Evolutionary conservation across 1,284 basidiomycete species (phyloP).

Genomic region (Schizophyllum commune): DNA sequence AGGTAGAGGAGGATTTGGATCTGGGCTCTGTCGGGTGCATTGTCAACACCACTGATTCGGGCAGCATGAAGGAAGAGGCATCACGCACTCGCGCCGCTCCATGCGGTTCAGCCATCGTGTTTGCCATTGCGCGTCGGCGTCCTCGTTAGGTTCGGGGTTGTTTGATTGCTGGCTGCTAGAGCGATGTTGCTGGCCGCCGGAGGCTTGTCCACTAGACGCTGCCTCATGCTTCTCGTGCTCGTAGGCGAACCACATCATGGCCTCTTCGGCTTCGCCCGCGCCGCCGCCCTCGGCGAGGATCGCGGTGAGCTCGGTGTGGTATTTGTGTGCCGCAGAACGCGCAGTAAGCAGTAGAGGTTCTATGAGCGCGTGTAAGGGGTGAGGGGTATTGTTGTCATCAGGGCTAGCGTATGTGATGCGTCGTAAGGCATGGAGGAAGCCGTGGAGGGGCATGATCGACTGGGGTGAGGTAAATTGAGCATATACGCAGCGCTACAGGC

Average conservation of each 20-base stretch:
- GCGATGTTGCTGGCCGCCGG: no score
- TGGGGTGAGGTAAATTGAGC: constrained; percentile 18
- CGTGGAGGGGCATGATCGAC: constrained; percentile 60
- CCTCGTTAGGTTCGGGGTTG: constrained; percentile 28
- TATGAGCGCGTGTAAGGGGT: constrained; percentile 50
- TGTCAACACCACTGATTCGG: not conserved
- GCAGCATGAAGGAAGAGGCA: not conserved
- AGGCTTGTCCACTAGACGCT: no score
- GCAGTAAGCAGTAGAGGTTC: constrained; percentile 54
- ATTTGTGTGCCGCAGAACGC: constrained; percentile 49
- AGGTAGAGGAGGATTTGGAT: constrained; percentile 66
- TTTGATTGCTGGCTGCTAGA: constrained; percentile 13
- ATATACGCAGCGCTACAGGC: not conserved
- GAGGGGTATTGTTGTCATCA: constrained; percentile 22
- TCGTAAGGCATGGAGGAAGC: constrained; percentile 47
- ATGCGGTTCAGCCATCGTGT: constrained; percentile 50
- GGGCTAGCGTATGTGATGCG: constrained; percentile 30
- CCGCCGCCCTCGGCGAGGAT: constrained; percentile 52
- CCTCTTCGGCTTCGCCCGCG: constrained; percentile 54
- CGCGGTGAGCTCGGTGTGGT: constrained; percentile 49
- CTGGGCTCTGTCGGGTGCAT: constrained; percentile 40
- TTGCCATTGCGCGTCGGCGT: constrained; percentile 42
- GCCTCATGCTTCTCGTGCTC: constrained; percentile 45
- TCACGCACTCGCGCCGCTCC: constrained; percentile 64
- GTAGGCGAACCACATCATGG: constrained; percentile 66